Conservation (phyloP, 169 alveolate species). For the Plasmodium falciparum region DNA sequence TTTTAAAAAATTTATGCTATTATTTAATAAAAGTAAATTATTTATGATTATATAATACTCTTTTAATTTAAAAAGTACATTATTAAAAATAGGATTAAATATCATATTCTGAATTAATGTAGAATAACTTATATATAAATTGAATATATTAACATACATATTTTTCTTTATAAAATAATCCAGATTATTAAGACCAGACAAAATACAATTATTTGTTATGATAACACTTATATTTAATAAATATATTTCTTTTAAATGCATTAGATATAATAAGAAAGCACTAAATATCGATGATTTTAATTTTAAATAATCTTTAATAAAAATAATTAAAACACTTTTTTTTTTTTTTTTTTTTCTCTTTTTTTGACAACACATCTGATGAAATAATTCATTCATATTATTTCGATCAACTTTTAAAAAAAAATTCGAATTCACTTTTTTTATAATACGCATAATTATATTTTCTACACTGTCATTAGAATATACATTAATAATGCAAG, state of each 20-base stretch:
- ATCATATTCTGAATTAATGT: constrained; percentile 40
- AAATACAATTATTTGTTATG: constrained; percentile 40
- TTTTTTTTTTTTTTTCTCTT: not conserved
- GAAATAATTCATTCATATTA: constrained; percentile 36
- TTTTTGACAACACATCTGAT: not conserved
- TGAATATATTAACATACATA: constrained; percentile 50
- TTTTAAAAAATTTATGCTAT: constrained; percentile 20
- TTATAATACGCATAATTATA: constrained; percentile 44
- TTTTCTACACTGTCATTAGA: constrained; percentile 52
- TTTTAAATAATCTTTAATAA: constrained; percentile 55
- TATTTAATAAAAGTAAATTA: constrained; percentile 14
- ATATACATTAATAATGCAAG: constrained; percentile 38
- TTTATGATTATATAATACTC: constrained; percentile 39
- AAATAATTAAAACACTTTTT: constrained; percentile 37
- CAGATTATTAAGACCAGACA: constrained; percentile 44
- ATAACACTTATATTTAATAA: constrained; percentile 57
- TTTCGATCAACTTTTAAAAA: constrained; percentile 27
- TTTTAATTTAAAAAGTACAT: constrained; percentile 33
- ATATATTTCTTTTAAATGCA: constrained; percentile 48
- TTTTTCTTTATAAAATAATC: constrained; percentile 40
- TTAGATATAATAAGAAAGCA: constrained; percentile 33
- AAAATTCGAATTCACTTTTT: constrained; percentile 20
- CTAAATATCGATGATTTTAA: constrained; percentile 47
- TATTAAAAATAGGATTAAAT: constrained; percentile 46
- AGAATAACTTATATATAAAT: constrained; percentile 49